Percentiles rank a stretch among this genome's conserved stretches.
These are phyloP conservation scores for Corylus avellana DNA, from an alignment of 306 rosid genomes.

Conservation along the genomic window DNA sequence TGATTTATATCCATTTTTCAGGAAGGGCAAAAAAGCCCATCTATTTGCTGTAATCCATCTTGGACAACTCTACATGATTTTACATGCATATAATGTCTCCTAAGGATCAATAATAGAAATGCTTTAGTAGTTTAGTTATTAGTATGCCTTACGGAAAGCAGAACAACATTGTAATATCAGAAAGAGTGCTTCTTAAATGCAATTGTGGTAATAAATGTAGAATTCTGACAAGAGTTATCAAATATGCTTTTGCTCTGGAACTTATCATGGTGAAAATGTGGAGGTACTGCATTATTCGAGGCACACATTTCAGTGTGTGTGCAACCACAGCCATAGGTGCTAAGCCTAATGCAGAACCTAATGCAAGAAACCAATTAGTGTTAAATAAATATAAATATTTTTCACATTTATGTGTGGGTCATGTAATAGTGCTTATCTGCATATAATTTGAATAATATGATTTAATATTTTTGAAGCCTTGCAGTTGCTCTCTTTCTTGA, in stretches of 20 bases:
- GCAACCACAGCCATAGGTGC: no score
- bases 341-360: no score
- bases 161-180: not conserved
- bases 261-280: no score
- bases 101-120: not conserved
- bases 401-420: not conserved
- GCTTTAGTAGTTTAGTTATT: not conserved
- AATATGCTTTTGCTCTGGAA: not conserved
- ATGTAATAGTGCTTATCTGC: not conserved
- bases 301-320: no score
- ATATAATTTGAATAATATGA: no score
- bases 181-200: not conserved
- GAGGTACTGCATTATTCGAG: no score
- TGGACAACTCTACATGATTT: no score
- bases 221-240: not conserved
- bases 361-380: no score
- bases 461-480: not conserved
- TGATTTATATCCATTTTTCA: no score
- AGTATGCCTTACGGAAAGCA: not conserved
- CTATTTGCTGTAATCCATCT: no score
- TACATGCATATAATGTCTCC: not conserved
- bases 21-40: no score
- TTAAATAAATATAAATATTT: no score
- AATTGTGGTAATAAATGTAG: not conserved
- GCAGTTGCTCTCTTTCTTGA: not conserved